Evolutionary conservation across 495 filamentous ascomycete species (phyloP), one percentile per base, ranked within the genome.

Genomic region (Penicillium salamii): DNA sequence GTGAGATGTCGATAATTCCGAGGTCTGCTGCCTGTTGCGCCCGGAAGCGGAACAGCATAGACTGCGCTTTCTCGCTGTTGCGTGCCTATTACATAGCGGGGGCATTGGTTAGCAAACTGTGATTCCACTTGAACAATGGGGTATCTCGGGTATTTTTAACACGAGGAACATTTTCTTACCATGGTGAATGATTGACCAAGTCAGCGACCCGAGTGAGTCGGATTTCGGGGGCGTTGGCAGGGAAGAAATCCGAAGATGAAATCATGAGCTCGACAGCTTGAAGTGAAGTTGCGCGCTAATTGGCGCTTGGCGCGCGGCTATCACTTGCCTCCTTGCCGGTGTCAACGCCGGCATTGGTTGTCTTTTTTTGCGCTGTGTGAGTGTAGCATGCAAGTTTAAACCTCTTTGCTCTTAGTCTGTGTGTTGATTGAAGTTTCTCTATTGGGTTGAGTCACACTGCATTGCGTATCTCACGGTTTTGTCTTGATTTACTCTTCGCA

Each of bases 11-110:
- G 72, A 97, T 89, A 58, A 97, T 97, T 62, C 93, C 93, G 29
- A 96, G 77, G 67, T 96, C 91, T 48, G 92, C 91, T 45, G 95
- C 95, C 77, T 97, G 93, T 60, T 91, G 86, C 63, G 96, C 93
- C 68, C 95, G 90, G 80, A 98, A 98, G 78, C 93, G 93, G 76
- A 96, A 98, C 70, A 98, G 95, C 93, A 98, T 98, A 18, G 92
- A 97, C 71, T 98, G 93, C 50, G 93, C 93, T 75, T 97, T 97
- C 80, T 97, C 92, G 23, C 87, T 90, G 69, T 98, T 98, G 51
- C 84, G 84, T 46, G 84, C 84, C 84, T 86, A 9, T 53, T 53
- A 32, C 49, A 57, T 56, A 67, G 53, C 32, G 53, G 49, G 51
- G 46, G 45, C 20, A 39, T 35, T 4, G 20, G 38, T 65, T 58